Evolutionary conservation across 352 stramenopile species (phyloP), one percentile per base, ranked within the genome.

Genomic region (Thalassiosira sp.): DNA sequence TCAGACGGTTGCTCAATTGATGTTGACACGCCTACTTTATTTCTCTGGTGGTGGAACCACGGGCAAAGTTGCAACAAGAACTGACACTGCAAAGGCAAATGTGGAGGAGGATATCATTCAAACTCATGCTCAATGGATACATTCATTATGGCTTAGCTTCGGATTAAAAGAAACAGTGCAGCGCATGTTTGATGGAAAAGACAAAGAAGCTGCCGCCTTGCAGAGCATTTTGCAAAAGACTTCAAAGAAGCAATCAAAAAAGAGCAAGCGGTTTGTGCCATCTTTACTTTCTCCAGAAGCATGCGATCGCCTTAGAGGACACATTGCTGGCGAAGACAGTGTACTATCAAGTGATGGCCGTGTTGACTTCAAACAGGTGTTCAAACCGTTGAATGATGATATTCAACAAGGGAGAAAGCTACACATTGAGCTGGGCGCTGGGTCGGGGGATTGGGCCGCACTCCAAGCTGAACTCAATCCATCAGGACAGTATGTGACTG

Each of bases 1-100:
- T 45, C n/a, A 52, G 11, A 2, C 11, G 54, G 37, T 87, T 52
- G 72, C 73, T 18, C 28, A 60, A 13, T 53, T 74, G 11, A 64
- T 91, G 43, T 63, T 85, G 28, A 81, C 68, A 40, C 42, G 76
- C 22, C 59, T 92, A 8, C 61, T 91, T 46, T 89, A 90, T 53
- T 86, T 91, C 28, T 84, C 72, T 10, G 87, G 87, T 25, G 87
- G 87, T 57, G 87, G 87, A 27, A 90, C 79, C 33, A 92, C 87
- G 37, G 67, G 81, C 18, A 64, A 77, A 35, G 45, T 62, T 51
- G 35, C 27, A 15, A 69, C 31, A 15, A 61, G 37, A 46, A 6
- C 18, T 37, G 27, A 3, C 6, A 22, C 49, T 11, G 68, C 24
- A 70, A 43, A 49, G 8, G 24, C 33, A 35, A 59, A 46, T 46